Percentiles rank a stretch among this genome's conserved stretches.
These are phyloP conservation scores for Rhizopus arrhizus DNA, from an alignment of 371 early-diverging fungal genomes.

Conservation along the genomic window DNA sequence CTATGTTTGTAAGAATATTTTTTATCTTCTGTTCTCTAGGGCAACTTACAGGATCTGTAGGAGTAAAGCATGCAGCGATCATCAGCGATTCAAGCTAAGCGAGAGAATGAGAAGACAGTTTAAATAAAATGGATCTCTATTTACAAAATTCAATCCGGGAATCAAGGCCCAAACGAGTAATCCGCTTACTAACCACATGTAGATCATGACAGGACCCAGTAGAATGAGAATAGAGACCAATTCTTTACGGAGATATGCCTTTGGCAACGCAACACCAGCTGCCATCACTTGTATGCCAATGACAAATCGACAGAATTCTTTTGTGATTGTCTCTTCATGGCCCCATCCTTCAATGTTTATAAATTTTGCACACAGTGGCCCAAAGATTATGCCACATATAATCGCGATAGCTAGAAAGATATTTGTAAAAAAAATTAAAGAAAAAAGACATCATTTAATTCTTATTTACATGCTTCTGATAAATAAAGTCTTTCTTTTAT, in stretches of 20 bases:
- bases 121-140: conserved; percentile 47
- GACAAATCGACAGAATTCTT: conserved; percentile 75
- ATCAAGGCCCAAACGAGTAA: conserved; percentile 39
- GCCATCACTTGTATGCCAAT: conserved; percentile 86
- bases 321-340: conserved; percentile 47
- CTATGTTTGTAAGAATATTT: conserved; percentile 14
- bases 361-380: conserved; percentile 63
- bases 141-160: conserved; percentile 42
- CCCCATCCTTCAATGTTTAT: conserved; percentile 44
- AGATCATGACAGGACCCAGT: conserved; percentile 77
- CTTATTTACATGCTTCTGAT: conserved; percentile 79
- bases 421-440: not conserved
- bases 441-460: not conserved
- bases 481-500: conserved; percentile 89
- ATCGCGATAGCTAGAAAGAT: conserved; percentile 70
- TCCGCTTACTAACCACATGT: conserved; percentile 61
- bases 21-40: not conserved
- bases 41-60: conserved; percentile 49
- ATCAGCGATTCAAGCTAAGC: conserved; percentile 43
- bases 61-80: conserved; percentile 54
- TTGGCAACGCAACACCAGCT: conserved; percentile 65
- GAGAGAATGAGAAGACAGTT: not conserved
- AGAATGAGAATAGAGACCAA: conserved; percentile 65
- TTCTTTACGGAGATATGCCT: conserved; percentile 65
- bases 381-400: conserved; percentile 83